Conservation (phyloP, 2,329 filamentous ascomycete genomes). For the Akanthomyces lecanii region DNA sequence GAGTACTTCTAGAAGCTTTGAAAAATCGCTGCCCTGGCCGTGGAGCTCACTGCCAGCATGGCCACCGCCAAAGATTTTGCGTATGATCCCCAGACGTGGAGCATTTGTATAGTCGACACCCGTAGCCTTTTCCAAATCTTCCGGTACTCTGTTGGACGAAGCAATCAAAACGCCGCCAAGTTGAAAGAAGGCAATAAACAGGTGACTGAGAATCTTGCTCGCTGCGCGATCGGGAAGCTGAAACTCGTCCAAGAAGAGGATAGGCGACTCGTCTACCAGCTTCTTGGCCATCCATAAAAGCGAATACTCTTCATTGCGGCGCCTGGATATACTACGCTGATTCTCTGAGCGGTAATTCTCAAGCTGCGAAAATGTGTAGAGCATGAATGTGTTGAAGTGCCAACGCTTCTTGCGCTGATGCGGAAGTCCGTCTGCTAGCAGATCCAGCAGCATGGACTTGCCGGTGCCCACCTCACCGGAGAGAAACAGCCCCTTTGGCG, state of each 20-base stretch:
- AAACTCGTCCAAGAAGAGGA: conserved; percentile 79
- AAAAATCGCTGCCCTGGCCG: conserved; percentile 66
- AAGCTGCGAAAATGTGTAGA: conserved; percentile 68
- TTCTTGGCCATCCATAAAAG: conserved; percentile 71
- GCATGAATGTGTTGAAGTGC: conserved; percentile 86
- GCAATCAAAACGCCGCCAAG: conserved; percentile 76
- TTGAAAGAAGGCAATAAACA: conserved; percentile 78
- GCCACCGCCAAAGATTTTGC: conserved; percentile 43
- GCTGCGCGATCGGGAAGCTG: conserved; percentile 75
- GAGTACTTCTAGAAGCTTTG: conserved; percentile 69
- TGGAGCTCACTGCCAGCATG: conserved; percentile 46
- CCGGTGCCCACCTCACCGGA: conserved; percentile 80
- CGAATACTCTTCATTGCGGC: conserved; percentile 51
- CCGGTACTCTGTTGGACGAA: conserved; percentile 79
- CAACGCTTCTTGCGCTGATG: conserved; percentile 68
- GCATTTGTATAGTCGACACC: conserved; percentile 63
- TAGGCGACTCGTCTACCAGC: conserved; percentile 68
- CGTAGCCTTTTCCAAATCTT: conserved; percentile 71
- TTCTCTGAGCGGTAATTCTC: conserved; percentile 54
- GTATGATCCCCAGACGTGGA: conserved; percentile 48
- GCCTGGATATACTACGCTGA: conserved; percentile 21
- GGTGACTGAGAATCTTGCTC: conserved; percentile 72
- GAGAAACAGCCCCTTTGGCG: conserved; percentile 69
- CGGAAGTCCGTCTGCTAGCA: conserved; percentile 74
- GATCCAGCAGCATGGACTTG: conserved; percentile 79